A percentile compares a stretch with the other conserved stretches of the same genome.
These are phyloP conservation scores for Paramyrothecium roridum DNA, from an alignment of 2,329 filamentous ascomycete genomes.

Conservation along the genomic window DNA sequence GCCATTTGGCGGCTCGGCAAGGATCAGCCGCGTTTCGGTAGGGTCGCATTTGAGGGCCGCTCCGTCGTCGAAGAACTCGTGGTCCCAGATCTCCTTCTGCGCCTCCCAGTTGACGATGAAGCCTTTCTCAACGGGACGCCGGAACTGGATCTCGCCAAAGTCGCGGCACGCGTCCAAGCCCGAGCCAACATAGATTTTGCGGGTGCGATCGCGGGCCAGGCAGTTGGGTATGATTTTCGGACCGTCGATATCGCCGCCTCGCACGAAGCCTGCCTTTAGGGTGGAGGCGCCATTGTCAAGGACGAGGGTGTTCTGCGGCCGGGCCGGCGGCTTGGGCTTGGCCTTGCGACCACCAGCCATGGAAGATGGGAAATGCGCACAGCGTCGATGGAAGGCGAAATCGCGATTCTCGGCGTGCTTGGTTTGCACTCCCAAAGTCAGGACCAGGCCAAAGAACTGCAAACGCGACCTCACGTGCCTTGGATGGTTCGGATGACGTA, in stretches of 20 bases:
- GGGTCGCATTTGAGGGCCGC: slow-evolving; percentile 71
- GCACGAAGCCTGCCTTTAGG: slow-evolving; percentile 82
- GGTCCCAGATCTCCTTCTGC: slow-evolving; percentile 93
- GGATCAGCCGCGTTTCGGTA: slow-evolving; percentile 74
- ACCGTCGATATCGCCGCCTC: slow-evolving; percentile 39
- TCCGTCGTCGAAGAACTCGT: slow-evolving; percentile 72
- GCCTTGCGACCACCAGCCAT: slow-evolving; percentile 51
- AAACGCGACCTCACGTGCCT: slow-evolving; percentile 15
- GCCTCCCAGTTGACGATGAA: slow-evolving; percentile 97
- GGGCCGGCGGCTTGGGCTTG: slow-evolving; percentile 45
- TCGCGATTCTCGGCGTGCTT: neutral
- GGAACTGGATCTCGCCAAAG: slow-evolving; percentile 83
- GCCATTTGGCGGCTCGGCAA: slow-evolving; percentile 83
- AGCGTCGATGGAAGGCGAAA: neutral
- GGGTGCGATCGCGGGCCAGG: slow-evolving; percentile 78
- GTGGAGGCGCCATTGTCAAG: slow-evolving; percentile 92
- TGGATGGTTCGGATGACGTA: too few relatives aligned
- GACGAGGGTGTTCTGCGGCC: slow-evolving; percentile 70
- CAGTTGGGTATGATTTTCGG: slow-evolving; percentile 83
- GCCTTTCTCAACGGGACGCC: slow-evolving; percentile 88
- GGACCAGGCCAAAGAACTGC: neutral
- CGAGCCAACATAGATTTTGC: slow-evolving; percentile 74
- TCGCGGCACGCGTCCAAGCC: slow-evolving; percentile 79
- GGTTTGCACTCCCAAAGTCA: too few relatives aligned
- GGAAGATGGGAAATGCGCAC: slow-evolving; percentile 1